Percentiles rank a stretch among this genome's conserved stretches.
These are phyloP conservation scores for Talaromyces nanjingensis DNA, from an alignment of 495 filamentous ascomycete species.

Conservation along the genomic window DNA sequence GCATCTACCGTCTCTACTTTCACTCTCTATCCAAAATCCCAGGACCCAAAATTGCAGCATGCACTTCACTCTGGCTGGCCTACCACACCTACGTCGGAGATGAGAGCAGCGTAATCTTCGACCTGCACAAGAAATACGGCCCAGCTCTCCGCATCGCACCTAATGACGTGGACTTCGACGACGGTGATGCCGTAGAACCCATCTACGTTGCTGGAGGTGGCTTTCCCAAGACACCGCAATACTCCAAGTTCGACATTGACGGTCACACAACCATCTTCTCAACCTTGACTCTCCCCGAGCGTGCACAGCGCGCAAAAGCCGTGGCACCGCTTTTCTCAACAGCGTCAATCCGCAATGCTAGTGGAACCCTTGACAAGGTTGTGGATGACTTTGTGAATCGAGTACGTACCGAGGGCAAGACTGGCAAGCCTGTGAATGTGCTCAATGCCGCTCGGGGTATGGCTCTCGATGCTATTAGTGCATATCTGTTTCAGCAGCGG, in stretches of 20 bases:
- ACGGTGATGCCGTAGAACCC: constrained; percentile 32
- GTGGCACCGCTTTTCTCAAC: constrained; percentile 41
- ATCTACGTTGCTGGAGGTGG: constrained; percentile 41
- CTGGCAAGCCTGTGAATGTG: constrained; percentile 31
- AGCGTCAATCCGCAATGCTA: constrained; percentile 26
- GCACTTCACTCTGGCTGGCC: constrained; percentile 34
- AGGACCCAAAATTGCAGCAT: constrained; percentile 28
- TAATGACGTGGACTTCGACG: constrained; percentile 39
- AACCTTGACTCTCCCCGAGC: constrained; percentile 26
- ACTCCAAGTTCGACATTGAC: constrained; percentile 48
- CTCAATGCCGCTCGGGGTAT: constrained; percentile 34
- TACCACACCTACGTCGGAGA: constrained; percentile 35
- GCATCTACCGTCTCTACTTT: constrained; percentile 21
- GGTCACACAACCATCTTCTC: constrained; percentile 46
- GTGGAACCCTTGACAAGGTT: constrained; percentile 21
- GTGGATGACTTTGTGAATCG: constrained; percentile 31
- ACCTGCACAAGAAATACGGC: constrained; percentile 36
- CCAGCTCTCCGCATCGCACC: constrained; percentile 41
- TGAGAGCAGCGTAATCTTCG: constrained; percentile 27
- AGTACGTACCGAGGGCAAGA: constrained; percentile 21
- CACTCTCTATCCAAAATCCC: constrained; percentile 33
- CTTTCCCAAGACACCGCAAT: constrained; percentile 38
- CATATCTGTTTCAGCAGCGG: constrained; percentile 37
- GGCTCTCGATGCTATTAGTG: constrained; percentile 38
- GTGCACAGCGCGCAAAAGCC: constrained; percentile 38